Base-by-base conservation (phyloP, 371 early-diverging fungal genomes). In the Mucor racemosus region DNA sequence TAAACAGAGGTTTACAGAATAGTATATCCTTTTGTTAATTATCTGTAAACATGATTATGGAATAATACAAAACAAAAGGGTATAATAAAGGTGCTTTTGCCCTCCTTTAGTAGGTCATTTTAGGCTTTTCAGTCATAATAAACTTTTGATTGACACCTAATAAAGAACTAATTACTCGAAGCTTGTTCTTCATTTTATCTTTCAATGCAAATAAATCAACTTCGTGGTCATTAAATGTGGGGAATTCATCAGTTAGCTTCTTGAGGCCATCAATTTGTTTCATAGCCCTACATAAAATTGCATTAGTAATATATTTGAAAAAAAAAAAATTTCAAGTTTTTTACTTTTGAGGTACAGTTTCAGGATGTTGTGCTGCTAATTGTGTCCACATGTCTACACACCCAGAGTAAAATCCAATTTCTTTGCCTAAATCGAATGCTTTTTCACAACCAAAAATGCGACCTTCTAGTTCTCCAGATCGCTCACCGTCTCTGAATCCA, bases 391-490 rank as follows among this genome's bases (percentile, higher is more conserved):
- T 70, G 42, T 87, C 81, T 13, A 84, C 86, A 66, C 90, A 88
- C 10, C 93, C 93, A 5, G 78, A 72, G 72, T 91, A 92, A 64
- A 88, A 91, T 19, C 92, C 92, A 60, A 91, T 77, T 68, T 92
- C 93, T 38, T 81, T 81, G 26, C 89, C 88, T 4, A 92, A 74
- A 42, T 86, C 89, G 71, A 86, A 90, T 3, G 90, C 91, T 42
- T 89, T 86, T 73, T 89, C 90, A 39, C 87, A 86, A 7, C 93
- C 93, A 77, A 91, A 82, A 59, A 88, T 80, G 35, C 88, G 86
- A 7, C 93, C 93, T 68, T 92, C 93, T 33, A 86, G 71, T n/a
- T 74, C 81, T 21, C 92, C 93, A 6, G 82, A 78, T 21, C 66
- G 60, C 58, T 80, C 80, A 31, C 91, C 93, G 44, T 85, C 92